Evolutionary conservation across 371 early-diverging fungal species (phyloP).

Genomic region (Mucor sp.): DNA sequence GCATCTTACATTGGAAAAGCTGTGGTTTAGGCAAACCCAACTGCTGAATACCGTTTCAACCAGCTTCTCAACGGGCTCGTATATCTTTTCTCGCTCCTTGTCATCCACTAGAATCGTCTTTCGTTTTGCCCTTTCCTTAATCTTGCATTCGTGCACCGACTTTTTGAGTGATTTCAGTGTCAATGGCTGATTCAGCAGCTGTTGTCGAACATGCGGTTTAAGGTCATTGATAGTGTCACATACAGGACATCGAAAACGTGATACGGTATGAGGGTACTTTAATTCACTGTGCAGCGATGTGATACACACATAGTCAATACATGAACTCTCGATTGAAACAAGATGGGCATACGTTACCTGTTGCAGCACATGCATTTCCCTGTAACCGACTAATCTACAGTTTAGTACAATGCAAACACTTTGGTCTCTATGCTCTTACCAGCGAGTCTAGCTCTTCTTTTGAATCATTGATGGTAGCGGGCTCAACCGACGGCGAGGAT

Average conservation of each 20-base stretch:
- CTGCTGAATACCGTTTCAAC: conserved; percentile 65
- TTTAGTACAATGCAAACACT: not conserved
- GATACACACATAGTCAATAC: not conserved
- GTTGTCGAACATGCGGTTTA: conserved; percentile 43
- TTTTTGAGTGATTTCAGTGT: conserved; percentile 54
- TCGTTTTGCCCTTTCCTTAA: conserved; percentile 29
- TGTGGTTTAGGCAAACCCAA: conserved; percentile 73
- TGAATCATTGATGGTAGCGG: conserved; percentile 15
- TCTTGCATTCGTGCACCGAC: conserved; percentile 37
- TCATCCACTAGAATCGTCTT: conserved; percentile 23
- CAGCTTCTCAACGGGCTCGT: conserved; percentile 55
- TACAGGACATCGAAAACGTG: conserved; percentile 87
- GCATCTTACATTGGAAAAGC: conserved; percentile 66
- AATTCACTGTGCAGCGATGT: conserved; percentile 57
- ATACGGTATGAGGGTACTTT: conserved; percentile 66
- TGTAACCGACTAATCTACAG: conserved; percentile 3
- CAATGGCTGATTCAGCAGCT: conserved; percentile 40
- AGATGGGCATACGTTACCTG: conserved; percentile 35
- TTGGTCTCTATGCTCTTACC: not conserved
- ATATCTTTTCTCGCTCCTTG: conserved; percentile 40
- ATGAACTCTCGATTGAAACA: not conserved
- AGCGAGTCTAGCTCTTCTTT: conserved; percentile 9
- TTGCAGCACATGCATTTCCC: conserved; percentile 64
- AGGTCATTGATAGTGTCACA: conserved; percentile 88
- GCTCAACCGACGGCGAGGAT: conserved; percentile 17